A percentile compares a stretch with the other conserved stretches of the same genome.
Conservation (phyloP, 768 basidiomycete genomes). For the Albatrellus ellisii region DNA sequence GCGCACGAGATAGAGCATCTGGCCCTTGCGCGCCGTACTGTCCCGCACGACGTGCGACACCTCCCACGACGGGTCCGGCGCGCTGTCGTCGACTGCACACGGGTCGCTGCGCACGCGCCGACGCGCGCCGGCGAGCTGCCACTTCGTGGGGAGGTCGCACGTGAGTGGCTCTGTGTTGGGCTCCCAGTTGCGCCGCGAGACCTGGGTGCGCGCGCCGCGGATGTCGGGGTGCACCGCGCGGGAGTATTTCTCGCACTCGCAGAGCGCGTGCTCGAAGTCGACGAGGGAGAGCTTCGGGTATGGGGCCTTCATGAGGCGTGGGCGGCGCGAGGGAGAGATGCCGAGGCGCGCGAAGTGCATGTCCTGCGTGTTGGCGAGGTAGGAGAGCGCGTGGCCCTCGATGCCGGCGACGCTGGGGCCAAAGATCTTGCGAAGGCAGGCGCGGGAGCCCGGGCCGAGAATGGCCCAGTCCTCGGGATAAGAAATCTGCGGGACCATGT, state of each 20-base stretch:
- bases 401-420: conserved; percentile 26
- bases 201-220: conserved; percentile 23
- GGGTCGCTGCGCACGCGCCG: conserved; percentile 8
- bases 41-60: conserved; percentile 22
- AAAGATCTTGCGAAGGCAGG: conserved; percentile 61
- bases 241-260: conserved; percentile 70
- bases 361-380: conserved; percentile 45
- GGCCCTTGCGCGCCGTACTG: conserved; percentile 6
- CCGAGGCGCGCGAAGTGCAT: conserved; percentile 50
- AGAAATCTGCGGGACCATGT: conserved; percentile 30
- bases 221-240: conserved; percentile 39
- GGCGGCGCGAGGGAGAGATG: conserved; percentile 15
- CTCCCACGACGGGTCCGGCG: conserved; percentile 15
- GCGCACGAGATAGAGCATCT: conserved; percentile 16
- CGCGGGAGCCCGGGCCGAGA: conserved; percentile 50
- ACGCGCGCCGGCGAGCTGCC: conserved; percentile 10
- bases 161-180: conserved; percentile 15
- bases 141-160: conserved; percentile 16
- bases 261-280: conserved; percentile 69
- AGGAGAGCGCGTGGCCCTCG: conserved; percentile 49
- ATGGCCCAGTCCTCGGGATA: conserved; percentile 58
- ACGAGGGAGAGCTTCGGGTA: conserved; percentile 35
- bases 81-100: conserved; percentile 11
- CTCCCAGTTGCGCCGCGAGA: conserved; percentile 16
- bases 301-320: conserved; percentile 13